Conservation (phyloP, 805 yeast species). For the Yamadazyma laniorum region DNA sequence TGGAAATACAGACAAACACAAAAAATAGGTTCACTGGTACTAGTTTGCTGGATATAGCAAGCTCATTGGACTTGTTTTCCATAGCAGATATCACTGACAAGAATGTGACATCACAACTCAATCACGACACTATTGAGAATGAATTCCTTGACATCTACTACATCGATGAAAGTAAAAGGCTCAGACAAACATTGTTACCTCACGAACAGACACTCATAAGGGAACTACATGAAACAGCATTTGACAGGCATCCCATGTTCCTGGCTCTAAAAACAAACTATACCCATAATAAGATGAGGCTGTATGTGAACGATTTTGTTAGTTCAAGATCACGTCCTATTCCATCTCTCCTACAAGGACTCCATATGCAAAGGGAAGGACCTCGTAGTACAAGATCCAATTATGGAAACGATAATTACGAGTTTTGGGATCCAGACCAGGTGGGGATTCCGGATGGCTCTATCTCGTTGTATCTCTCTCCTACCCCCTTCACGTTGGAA, state of each 20-base stretch:
- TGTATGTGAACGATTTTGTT: conserved; percentile 20
- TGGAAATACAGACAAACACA: not conserved
- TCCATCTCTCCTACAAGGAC: conserved; percentile 29
- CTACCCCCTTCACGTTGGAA: conserved; percentile 27
- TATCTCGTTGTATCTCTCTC: conserved; percentile 23
- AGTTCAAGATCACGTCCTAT: conserved; percentile 35
- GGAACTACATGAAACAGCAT: not conserved
- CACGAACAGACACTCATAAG: conserved; percentile 26
- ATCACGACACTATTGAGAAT: conserved; percentile 28
- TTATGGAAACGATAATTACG: conserved; percentile 2
- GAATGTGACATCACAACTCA: conserved; percentile 24
- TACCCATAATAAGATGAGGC: conserved; percentile 14
- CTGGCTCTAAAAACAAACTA: not conserved
- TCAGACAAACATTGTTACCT: conserved; percentile 29
- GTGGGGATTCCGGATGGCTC: conserved; percentile 38
- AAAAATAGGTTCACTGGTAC: not conserved
- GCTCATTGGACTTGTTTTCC: conserved; percentile 23
- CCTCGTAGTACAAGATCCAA: conserved; percentile 14
- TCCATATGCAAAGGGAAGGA: conserved; percentile 16
- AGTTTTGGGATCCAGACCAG: conserved; percentile 17
- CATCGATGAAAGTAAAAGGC: conserved; percentile 30
- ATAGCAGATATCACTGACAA: conserved; percentile 27
- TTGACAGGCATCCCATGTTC: not conserved
- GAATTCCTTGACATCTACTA: conserved; percentile 34
- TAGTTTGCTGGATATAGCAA: conserved; percentile 12